These are phyloP conservation scores for Arachis stenosperma DNA, from an alignment of 306 rosid genomes.

Conservation along the genomic window DNA sequence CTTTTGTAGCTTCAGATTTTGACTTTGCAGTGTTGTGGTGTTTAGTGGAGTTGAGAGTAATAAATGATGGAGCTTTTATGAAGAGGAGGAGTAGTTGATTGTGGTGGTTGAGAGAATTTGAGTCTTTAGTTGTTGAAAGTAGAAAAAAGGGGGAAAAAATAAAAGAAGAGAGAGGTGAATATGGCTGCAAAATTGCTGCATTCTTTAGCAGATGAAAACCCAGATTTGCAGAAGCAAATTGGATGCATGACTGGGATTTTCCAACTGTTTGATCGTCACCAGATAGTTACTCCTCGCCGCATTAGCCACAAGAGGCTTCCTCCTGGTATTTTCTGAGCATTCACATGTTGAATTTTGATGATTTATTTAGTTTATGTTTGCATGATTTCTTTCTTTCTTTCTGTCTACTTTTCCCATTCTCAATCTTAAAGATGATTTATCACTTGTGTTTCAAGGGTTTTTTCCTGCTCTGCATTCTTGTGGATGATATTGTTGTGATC, in stretches of 20 bases:
- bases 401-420: background rate
- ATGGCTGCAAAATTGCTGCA: constrained; percentile 82
- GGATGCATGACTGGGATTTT: constrained; percentile 83
- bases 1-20: constrained; percentile 7
- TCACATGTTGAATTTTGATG: background rate
- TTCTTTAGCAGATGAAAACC: constrained; percentile 77
- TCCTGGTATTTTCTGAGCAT: constrained; percentile 47
- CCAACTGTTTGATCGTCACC: constrained; percentile 74
- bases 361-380: constrained; percentile 3
- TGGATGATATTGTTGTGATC: background rate
- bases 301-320: constrained; percentile 62
- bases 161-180: constrained; percentile 38
- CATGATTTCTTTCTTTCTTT: background rate
- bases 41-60: constrained; percentile 33
- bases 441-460: constrained; percentile 3
- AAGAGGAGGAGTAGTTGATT: constrained; percentile 41
- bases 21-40: constrained; percentile 38
- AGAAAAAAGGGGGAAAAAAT: background rate
- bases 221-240: constrained; percentile 80
- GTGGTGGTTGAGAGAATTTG: constrained; percentile 33
- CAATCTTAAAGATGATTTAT: background rate
- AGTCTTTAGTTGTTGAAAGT: background rate
- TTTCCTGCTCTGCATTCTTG: constrained; percentile 10
- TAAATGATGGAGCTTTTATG: constrained; percentile 25
- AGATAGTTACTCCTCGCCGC: constrained; percentile 49